Conservation (phyloP, 2,329 filamentous ascomycete genomes). For the Trichoderma polysporum region DNA sequence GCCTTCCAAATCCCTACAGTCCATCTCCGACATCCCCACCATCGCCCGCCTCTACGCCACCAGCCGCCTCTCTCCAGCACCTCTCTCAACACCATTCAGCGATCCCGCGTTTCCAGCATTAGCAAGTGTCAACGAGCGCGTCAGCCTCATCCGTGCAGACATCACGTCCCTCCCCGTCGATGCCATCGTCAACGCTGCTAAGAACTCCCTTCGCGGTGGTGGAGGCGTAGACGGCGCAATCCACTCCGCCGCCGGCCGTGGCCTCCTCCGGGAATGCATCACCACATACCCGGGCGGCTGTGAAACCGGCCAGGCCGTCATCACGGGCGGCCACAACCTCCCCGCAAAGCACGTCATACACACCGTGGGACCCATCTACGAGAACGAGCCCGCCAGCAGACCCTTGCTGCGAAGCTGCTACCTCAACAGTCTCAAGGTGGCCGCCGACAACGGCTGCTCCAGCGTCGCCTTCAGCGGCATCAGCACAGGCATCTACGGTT, state of each 20-base stretch:
- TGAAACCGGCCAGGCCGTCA: constrained; percentile 74
- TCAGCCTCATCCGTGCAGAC: constrained; percentile 71
- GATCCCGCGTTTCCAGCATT: constrained; percentile 37
- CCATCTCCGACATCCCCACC: constrained; percentile 57
- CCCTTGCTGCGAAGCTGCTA: constrained; percentile 64
- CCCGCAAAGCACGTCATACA: constrained; percentile 83
- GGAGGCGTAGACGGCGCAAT: constrained; percentile 92
- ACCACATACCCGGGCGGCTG: constrained; percentile 77
- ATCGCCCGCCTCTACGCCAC: constrained; percentile 63
- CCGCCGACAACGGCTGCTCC: constrained; percentile 62
- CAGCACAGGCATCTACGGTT: constrained; percentile 89
- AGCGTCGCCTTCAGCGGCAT: constrained; percentile 81
- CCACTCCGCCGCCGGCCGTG: constrained; percentile 73
- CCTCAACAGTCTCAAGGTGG: constrained; percentile 67
- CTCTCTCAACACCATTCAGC: not conserved
- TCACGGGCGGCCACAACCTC: constrained; percentile 74
- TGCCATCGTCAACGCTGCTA: constrained; percentile 92
- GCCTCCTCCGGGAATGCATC: constrained; percentile 59
- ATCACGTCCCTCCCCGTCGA: constrained; percentile 78
- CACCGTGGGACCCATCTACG: constrained; percentile 82
- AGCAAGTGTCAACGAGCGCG: constrained; percentile 64
- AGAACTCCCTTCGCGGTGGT: constrained; percentile 73
- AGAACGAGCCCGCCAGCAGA: constrained; percentile 40
- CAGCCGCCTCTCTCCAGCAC: constrained; percentile 34
- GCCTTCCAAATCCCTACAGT: not conserved